phyloP scores from a whole-genome alignment of 257 asterid genomes.

The Solanum verrucosum region DNA sequence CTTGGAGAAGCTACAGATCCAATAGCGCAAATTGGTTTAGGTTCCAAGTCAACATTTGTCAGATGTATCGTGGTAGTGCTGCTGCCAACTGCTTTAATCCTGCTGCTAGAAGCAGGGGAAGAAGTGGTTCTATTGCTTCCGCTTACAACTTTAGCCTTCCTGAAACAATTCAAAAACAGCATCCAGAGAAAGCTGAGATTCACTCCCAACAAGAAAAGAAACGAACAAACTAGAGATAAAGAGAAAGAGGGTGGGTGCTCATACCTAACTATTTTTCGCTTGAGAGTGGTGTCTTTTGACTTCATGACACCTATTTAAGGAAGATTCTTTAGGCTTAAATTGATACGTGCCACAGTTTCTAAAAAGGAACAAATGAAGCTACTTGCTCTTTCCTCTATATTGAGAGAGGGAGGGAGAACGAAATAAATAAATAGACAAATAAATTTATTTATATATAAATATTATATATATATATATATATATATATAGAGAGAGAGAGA shows the following conservation, averaged over 20 bases:
- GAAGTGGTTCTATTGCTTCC: slow-evolving; percentile 27
- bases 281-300: slow-evolving; percentile 31
- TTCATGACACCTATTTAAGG: slow-evolving; percentile 34
- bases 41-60: neutral
- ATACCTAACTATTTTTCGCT: slow-evolving; percentile 56
- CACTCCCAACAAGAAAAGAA: neutral
- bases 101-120: slow-evolving; percentile 18
- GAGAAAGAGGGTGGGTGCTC: neutral
- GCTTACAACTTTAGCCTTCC: slow-evolving; percentile 74
- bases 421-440: neutral
- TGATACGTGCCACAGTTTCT: slow-evolving; percentile 1
- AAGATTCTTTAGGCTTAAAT: neutral
- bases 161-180: slow-evolving; percentile 13
- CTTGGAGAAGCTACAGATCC: slow-evolving; percentile 17
- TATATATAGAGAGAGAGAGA: neutral
- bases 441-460: neutral
- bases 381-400: neutral
- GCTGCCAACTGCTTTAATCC: slow-evolving; percentile 25
- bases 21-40: slow-evolving; percentile 8
- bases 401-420: neutral
- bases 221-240: slow-evolving; percentile 5
- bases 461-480: neutral
- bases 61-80: slow-evolving; percentile 12
- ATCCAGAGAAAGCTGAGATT: neutral
- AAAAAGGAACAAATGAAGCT: neutral